Conservation (phyloP, 2,329 filamentous ascomycete genomes). For the Verticillium longisporum region DNA sequence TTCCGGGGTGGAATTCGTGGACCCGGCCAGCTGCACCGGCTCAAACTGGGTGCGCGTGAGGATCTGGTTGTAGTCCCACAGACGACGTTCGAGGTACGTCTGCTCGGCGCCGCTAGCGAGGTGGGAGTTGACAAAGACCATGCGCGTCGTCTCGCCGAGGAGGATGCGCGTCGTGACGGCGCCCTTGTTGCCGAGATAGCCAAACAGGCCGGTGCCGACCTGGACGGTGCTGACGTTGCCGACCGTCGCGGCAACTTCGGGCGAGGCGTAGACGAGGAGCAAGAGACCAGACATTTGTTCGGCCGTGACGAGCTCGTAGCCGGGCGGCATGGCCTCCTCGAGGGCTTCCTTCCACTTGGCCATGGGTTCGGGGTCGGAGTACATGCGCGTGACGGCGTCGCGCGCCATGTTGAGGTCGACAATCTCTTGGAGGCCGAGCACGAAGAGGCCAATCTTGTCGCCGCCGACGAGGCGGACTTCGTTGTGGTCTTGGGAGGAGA, state of each 20-base stretch:
- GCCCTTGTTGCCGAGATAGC: constrained; percentile 95
- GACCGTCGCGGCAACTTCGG: constrained; percentile 65
- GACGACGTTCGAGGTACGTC: constrained; percentile 69
- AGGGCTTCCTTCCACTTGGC: constrained; percentile 78
- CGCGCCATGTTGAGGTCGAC: constrained; percentile 76
- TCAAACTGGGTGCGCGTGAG: constrained; percentile 69
- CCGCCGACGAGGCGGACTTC: constrained; percentile 43
- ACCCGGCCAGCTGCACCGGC: constrained; percentile 59
- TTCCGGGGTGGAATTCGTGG: constrained; percentile 45
- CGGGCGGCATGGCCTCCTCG: constrained; percentile 64
- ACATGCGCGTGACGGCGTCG: constrained; percentile 67
- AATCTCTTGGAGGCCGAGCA: constrained; percentile 85
- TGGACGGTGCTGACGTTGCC: constrained; percentile 75
- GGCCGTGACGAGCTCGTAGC: constrained; percentile 69
- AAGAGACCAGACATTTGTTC: constrained; percentile 84
- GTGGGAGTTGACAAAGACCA: constrained; percentile 90
- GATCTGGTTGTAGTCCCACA: constrained; percentile 85
- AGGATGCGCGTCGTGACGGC: constrained; percentile 76
- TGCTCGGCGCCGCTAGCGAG: constrained; percentile 81
- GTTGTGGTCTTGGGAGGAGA: constrained; percentile 19
- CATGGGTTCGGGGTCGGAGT: constrained; percentile 63
- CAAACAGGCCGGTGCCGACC: constrained; percentile 83
- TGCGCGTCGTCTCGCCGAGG: constrained; percentile 78
- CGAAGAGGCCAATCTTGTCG: constrained; percentile 79
- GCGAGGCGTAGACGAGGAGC: constrained; percentile 78